Percentiles rank a stretch among this genome's conserved stretches.
phyloP scores from a whole-genome alignment of 345 rosid species.

The Brassica cretica region DNA sequence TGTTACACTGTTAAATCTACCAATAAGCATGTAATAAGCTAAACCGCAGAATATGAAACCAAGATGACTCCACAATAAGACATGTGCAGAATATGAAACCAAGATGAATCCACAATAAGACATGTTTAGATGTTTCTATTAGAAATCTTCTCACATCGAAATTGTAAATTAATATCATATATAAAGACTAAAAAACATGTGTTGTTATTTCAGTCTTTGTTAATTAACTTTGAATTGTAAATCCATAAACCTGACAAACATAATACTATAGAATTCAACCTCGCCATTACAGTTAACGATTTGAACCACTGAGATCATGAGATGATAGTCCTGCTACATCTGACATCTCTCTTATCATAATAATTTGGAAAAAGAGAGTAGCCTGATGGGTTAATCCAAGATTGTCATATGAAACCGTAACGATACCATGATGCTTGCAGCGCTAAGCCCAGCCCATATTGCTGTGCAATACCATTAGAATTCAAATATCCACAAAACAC shows the following conservation, averaged over 20 bases:
- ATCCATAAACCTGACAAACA: background rate
- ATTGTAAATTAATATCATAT: background rate
- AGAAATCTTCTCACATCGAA: background rate
- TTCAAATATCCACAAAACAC: background rate
- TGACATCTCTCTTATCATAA: background rate
- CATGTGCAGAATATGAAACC: background rate
- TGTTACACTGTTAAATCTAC: background rate
- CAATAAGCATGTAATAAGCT: background rate
- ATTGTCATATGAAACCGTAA: background rate
- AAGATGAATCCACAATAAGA: background rate
- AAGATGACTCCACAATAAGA: background rate
- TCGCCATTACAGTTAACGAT: background rate
- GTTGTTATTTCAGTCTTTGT: background rate
- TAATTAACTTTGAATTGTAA: background rate
- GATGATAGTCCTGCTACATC: background rate
- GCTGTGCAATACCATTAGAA: background rate
- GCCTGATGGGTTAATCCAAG: background rate
- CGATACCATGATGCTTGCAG: background rate
- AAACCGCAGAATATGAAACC: background rate
- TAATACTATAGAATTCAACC: background rate
- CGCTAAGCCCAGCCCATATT: conserved; percentile 19
- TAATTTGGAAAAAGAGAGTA: background rate
- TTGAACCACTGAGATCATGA: background rate
- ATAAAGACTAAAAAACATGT: background rate
- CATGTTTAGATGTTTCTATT: background rate